phyloP scores from a whole-genome alignment of 2,329 filamentous ascomycete genomes.

The Diaporthe vaccinii region DNA sequence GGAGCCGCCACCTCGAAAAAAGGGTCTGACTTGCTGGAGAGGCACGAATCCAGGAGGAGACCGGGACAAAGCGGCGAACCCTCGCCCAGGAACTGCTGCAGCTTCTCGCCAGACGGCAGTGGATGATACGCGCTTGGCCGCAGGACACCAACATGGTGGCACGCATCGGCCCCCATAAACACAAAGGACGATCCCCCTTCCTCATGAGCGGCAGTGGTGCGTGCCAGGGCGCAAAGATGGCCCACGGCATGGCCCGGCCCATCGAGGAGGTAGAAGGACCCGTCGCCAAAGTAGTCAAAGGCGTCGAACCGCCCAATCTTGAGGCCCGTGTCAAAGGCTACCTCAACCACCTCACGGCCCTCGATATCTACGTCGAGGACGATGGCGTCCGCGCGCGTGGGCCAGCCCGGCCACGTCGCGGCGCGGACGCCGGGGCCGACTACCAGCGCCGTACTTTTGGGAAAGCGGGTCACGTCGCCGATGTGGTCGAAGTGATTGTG shows the following conservation, averaged over 20 bases:
- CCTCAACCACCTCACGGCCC: conserved; percentile 43
- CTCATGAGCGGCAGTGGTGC: conserved; percentile 22
- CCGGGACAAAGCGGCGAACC: conserved; percentile 3
- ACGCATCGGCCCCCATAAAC: conserved; percentile 44
- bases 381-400: conserved; percentile 48
- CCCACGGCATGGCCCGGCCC: conserved; percentile 44
- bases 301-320: conserved; percentile 48
- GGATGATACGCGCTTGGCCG: conserved; percentile 52
- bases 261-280: conserved; percentile 45
- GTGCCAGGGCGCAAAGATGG: conserved; percentile 39
- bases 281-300: conserved; percentile 46
- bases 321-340: conserved; percentile 38
- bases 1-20: conserved; percentile 43
- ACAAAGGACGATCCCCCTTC: conserved; percentile 43
- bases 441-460: conserved; percentile 56
- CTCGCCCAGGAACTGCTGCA: conserved; percentile 2
- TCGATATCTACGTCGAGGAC: conserved; percentile 46
- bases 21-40: conserved; percentile 36
- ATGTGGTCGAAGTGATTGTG: conserved; percentile 63
- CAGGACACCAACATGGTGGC: conserved; percentile 52
- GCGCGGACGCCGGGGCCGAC: conserved; percentile 63
- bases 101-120: conserved; percentile 46
- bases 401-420: conserved; percentile 58
- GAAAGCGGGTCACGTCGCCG: conserved; percentile 61
- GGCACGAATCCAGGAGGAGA: conserved; percentile 8